Base-by-base conservation (phyloP, 1,284 basidiomycete genomes). In the Rhodotorula sp. region DNA sequence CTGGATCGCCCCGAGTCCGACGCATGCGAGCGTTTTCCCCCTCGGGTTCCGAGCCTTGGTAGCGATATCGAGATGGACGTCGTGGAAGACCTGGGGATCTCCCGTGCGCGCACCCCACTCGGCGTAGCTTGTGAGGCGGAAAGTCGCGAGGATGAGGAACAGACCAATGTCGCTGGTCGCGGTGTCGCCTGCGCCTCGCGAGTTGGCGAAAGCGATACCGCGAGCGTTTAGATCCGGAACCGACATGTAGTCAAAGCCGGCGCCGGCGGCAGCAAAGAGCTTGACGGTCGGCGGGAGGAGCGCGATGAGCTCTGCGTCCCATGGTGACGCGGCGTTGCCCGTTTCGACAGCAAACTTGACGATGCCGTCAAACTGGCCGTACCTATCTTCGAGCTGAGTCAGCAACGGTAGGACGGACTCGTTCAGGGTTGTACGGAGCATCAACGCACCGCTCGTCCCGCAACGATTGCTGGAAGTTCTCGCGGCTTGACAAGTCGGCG, bases 1-100 rank as follows among this genome's bases (percentile, higher is more conserved):
- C 57, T 65, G 64, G 57, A 65, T 65, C 48, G 64, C 64, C 8
- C 64, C 64, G n/a, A 65, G 56, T 8, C 64, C 64, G n/a, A 65
- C 64, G 31, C 47, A 47, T n/a, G 57, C 64, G n/a, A 65, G 57
- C 10, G 39, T 34, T 31, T 65, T 58, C 3, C 57, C 64, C n/a
- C 23, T 48, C 31, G 64, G 57, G 34, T 65, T 65, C 23, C 46
- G 20, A 15, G 64, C 57, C 48, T 58, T 59, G 7, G 7, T 26
- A 3, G 31, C 48, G 14, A 65, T 65, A 31, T 65, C 64, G 64
- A 59, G 31, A 34, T 65, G 64, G 3, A 65, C 48, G 23, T 49
- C 23, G 23, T 59, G 4, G 16, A 65, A 65, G 14, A 49, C 39
- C 16, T 43, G 34, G 7, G 64, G 57, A 10, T 65, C 64, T 31